phyloP scores from a whole-genome alignment of 2,329 filamentous ascomycete genomes.

The Penicillium sp. region DNA sequence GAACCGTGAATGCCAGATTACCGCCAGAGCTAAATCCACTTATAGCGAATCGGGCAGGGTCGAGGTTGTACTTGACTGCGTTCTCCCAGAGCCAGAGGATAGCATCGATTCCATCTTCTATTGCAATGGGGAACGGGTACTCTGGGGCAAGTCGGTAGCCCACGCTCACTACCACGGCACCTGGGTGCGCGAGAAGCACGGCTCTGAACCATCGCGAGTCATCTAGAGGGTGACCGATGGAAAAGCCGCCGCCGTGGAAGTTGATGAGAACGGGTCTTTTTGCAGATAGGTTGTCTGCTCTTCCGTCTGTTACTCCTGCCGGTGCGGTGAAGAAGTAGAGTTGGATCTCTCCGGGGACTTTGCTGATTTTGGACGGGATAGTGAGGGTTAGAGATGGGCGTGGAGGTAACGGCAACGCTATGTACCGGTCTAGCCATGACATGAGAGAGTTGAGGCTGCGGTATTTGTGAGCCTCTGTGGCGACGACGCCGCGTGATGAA shows the following conservation, averaged over 20 bases:
- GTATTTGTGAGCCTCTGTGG: slow-evolving; percentile 13
- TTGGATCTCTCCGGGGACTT: slow-evolving; percentile 9
- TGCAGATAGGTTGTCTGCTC: neutral
- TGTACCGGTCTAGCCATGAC: slow-evolving; percentile 17
- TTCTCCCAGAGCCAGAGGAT: slow-evolving; percentile 22
- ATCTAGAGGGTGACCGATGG: slow-evolving; percentile 18
- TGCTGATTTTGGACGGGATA: slow-evolving; percentile 18
- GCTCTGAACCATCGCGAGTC: slow-evolving; percentile 15
- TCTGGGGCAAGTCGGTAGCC: slow-evolving; percentile 27
- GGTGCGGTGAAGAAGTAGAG: slow-evolving; percentile 17
- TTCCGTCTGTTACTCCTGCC: neutral
- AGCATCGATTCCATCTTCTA: slow-evolving; percentile 25
- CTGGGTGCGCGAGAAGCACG: slow-evolving; percentile 9
- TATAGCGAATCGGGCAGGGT: slow-evolving; percentile 12
- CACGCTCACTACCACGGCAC: slow-evolving; percentile 20
- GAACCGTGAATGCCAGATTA: slow-evolving; percentile 14
- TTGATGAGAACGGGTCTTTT: slow-evolving; percentile 17
- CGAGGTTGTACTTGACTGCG: slow-evolving; percentile 15
- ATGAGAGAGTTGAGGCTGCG: slow-evolving; percentile 10
- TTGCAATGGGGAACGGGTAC: slow-evolving; percentile 18
- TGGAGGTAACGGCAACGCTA: slow-evolving; percentile 15
- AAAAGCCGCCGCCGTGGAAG: slow-evolving; percentile 22
- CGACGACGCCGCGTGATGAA: slow-evolving; percentile 2
- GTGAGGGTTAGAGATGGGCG: slow-evolving; percentile 7
- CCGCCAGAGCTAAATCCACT: slow-evolving; percentile 20